Evolutionary conservation across 1,139 yeast genomes (phyloP), one percentile per base, ranked within the genome.

Genomic region (Taiozyma onychis): DNA sequence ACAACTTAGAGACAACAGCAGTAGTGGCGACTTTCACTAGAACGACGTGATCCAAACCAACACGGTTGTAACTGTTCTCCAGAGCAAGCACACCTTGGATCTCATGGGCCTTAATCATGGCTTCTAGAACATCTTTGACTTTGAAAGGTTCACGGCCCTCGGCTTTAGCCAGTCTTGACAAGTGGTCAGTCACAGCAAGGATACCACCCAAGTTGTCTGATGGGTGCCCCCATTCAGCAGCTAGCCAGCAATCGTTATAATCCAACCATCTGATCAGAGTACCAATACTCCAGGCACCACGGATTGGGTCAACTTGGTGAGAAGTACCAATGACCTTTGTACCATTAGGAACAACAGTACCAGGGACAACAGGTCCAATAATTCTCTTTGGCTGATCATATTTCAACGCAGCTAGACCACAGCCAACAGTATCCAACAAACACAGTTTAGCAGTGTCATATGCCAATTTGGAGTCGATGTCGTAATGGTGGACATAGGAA

Each of bases 171-270:
- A 71, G 62, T 54, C 83, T 71, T 46, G 81, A 75, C 55, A 76
- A 69, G 70, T 78, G 74, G 61, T 79, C 84, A 24, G 83, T 78
- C 37, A 80, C 80, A 2, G 84, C 81, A 27, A 79, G 64, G 51
- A 79, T 78, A 46, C 81, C 81, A 46, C 83, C 84, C 52, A 79
- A 57, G 62, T 79, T 79, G 61, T 79, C 85, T 22, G 81, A 76
- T 28, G 84, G 84, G 62, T 79, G 84, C 7, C 85, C 85, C 84
- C 85, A 79, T 62, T 79, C 85, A 32, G 83, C 83, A 48, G 85
- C 85, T 43, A 80, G 65, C 84, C 83, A 80, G 64, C 83, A 78
- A 63, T 79, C 84, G 56, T 79, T 79, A 67, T 73, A 79, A 56
- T 79, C 85, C 52, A 79, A 66, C 84, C 84, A 79, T 53, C 85